Conservation (phyloP, 176 grass and related monocot species). For the Leersia perrieri region DNA sequence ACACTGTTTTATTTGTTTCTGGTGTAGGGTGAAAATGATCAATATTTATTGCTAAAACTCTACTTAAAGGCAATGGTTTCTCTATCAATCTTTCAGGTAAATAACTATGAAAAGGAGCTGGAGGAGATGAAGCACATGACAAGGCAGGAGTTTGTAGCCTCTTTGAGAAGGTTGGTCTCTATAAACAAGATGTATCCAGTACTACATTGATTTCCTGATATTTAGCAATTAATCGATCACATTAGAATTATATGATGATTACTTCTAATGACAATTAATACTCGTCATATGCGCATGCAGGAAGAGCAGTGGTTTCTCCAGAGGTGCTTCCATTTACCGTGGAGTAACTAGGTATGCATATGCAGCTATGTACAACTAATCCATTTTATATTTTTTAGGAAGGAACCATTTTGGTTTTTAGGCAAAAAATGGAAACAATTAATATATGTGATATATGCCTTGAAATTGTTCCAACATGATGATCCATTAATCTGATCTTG, state of each 20-base stretch:
- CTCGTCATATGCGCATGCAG: conserved; percentile 41
- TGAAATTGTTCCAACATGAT: background rate
- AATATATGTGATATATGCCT: no score
- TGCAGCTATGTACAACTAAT: background rate
- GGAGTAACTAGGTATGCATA: conserved; percentile 70
- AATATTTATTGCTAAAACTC: background rate
- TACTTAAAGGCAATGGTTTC: conserved; percentile 32
- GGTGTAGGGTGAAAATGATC: background rate
- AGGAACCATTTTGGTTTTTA: no score
- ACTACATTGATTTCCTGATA: background rate
- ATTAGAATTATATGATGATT: background rate
- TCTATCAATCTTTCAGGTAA: conserved; percentile 47
- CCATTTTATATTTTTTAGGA: background rate
- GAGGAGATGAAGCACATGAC: conserved; percentile 95
- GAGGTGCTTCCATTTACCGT: conserved; percentile 81
- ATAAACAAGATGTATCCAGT: background rate
- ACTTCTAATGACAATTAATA: background rate
- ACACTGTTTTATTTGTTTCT: background rate
- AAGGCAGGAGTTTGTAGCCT: conserved; percentile 75
- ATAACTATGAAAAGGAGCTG: conserved; percentile 70
- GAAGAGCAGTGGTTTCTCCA: conserved; percentile 81
- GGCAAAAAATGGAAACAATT: background rate
- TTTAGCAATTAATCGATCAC: background rate
- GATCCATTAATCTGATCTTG: background rate
- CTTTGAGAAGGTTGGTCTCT: conserved; percentile 56